These are phyloP conservation scores for Globisporangium cederbergense DNA, from an alignment of 352 stramenopile genomes.

Conservation along the genomic window DNA sequence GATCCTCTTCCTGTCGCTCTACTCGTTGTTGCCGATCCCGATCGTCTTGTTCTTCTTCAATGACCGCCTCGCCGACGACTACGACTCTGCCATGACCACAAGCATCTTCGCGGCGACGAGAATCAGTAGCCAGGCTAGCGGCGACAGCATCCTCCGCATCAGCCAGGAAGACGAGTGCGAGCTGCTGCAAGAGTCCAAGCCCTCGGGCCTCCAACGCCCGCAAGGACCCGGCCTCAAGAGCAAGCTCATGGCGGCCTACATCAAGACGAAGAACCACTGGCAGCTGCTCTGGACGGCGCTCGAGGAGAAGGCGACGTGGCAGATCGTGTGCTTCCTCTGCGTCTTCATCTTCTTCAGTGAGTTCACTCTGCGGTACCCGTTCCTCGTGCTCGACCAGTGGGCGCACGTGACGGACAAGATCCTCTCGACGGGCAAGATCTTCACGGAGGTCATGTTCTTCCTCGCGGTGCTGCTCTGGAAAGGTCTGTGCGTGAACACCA, in stretches of 20 bases:
- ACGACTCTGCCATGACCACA: background rate
- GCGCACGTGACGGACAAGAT: conserved; percentile 34
- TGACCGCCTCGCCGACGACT: conserved; percentile 21
- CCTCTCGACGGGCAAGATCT: conserved; percentile 26
- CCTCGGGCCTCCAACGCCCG: background rate
- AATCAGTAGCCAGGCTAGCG: conserved; percentile 10
- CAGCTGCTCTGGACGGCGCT: conserved; percentile 29
- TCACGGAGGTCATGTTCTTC: conserved; percentile 31
- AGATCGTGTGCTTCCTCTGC: conserved; percentile 37
- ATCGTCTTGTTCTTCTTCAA: conserved; percentile 34
- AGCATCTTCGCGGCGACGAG: conserved; percentile 6
- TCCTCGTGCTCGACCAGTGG: conserved; percentile 36
- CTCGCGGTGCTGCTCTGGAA: conserved; percentile 32
- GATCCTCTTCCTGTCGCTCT: conserved; percentile 33
- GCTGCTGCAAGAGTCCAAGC: conserved; percentile 19
- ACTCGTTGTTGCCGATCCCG: conserved; percentile 37
- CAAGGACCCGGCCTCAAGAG: background rate
- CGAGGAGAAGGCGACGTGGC: conserved; percentile 35
- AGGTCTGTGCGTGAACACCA: conserved; percentile 29
- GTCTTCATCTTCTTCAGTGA: conserved; percentile 48
- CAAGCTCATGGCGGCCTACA: background rate
- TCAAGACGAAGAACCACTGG: conserved; percentile 26
- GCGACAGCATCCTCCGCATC: conserved; percentile 12
- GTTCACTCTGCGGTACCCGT: conserved; percentile 44
- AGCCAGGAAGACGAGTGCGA: conserved; percentile 19